phyloP scores from a whole-genome alignment of 257 asterid species.

The Lycium barbarum region DNA sequence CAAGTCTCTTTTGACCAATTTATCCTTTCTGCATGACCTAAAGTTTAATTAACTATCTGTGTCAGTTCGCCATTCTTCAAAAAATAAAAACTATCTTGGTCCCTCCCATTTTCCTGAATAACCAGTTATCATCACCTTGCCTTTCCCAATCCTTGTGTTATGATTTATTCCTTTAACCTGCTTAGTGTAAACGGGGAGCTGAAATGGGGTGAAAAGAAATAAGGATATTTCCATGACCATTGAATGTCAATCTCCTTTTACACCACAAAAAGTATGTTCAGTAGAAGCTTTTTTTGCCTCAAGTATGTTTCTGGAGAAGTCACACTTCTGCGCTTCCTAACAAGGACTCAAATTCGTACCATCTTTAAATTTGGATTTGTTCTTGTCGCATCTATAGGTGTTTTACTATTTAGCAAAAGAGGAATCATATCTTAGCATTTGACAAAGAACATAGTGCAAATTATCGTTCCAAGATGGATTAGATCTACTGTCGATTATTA shows the following conservation, averaged over 20 bases:
- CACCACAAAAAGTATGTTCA: background rate
- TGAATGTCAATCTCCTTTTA: background rate
- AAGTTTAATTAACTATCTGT: background rate
- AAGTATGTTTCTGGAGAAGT: background rate
- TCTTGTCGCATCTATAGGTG: background rate
- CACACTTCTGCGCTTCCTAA: background rate
- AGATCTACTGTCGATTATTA: background rate
- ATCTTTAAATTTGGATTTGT: background rate
- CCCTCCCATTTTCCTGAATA: background rate
- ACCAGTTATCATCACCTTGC: slow-evolving; percentile 3
- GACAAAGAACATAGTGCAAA: background rate
- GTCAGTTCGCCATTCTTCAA: background rate
- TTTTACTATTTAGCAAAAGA: background rate
- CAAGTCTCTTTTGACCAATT: background rate
- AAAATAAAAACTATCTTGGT: background rate
- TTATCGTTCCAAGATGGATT: background rate
- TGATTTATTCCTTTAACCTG: background rate
- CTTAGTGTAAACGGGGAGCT: background rate
- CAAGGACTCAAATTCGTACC: background rate
- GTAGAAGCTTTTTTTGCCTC: background rate
- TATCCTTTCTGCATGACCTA: background rate
- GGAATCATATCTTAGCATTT: background rate
- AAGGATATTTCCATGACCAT: background rate
- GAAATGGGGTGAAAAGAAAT: background rate
- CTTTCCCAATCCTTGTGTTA: background rate